These are phyloP conservation scores for Leucosporidium yakuticum DNA, from an alignment of 768 basidiomycete genomes.

Conservation along the genomic window DNA sequence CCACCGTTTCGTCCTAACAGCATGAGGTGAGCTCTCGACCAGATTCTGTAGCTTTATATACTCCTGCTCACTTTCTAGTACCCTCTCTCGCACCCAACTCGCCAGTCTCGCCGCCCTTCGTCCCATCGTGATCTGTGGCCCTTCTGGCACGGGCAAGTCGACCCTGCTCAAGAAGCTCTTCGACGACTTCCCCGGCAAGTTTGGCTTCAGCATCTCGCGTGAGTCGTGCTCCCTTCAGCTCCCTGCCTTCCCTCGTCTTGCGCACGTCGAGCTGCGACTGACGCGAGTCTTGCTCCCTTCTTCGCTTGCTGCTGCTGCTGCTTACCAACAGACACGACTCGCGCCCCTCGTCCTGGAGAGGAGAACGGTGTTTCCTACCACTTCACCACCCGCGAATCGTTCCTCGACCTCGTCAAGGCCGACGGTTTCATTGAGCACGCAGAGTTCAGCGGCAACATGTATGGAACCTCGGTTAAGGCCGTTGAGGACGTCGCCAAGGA, in stretches of 20 bases:
- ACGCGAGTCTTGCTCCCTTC: neutral
- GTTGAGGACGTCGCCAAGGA: slow-evolving; percentile 58
- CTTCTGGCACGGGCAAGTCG: slow-evolving; percentile 65
- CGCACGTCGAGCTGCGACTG: neutral
- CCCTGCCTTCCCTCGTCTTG: neutral
- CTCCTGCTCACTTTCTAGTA: neutral
- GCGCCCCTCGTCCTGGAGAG: slow-evolving; percentile 74
- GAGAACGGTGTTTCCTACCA: slow-evolving; percentile 76
- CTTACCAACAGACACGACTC: slow-evolving; percentile 68
- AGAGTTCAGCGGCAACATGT: slow-evolving; percentile 84
- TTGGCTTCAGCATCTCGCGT: slow-evolving; percentile 94
- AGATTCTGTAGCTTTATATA: neutral
- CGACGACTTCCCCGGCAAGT: slow-evolving; percentile 68
- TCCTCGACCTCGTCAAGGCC: slow-evolving; percentile 61
- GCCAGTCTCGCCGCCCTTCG: slow-evolving; percentile 7
- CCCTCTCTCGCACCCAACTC: neutral
- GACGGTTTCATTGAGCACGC: slow-evolving; percentile 89
- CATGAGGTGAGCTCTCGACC: too few species aligned
- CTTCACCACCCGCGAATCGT: slow-evolving; percentile 67
- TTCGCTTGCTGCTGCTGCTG: too few species aligned
- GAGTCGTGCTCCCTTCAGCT: slow-evolving; percentile 38
- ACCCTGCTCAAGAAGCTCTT: slow-evolving; percentile 80
- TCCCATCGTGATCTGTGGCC: slow-evolving; percentile 77
- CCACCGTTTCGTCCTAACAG: too few species aligned
- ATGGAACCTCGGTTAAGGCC: slow-evolving; percentile 82